Base-by-base conservation (phyloP, 768 basidiomycete genomes). In the Tricholoma flavovirens region DNA sequence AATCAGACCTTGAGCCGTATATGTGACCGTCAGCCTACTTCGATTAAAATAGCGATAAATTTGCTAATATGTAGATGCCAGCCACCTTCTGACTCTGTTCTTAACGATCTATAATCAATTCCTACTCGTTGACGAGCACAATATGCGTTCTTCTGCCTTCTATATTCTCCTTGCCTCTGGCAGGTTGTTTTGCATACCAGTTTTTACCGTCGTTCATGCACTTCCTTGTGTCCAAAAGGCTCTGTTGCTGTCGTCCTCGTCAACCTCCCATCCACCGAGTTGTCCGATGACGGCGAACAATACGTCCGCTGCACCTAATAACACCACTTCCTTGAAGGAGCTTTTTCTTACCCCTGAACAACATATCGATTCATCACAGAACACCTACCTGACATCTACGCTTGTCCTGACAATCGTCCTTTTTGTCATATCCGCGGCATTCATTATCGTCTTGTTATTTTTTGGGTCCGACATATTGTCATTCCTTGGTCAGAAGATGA, bases 361-460 rank as follows among this genome's bases (percentile, higher is more conserved):
- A 5, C 12, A 15, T 15, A 24, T 14, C 22, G 43, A 45, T 42
- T 42, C 40, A 24, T 24, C 43, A 24, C 43, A 52, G 36, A 52
- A 22, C 32, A 26, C 19, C 26, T 50, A 57, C 40, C 21, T 63
- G 24, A 61, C 62, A 36, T 56, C 62, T 22, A 60, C 58, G 11
- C 59, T 60, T 36, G 56, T 62, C 51, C 54, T 65, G 51, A 62
- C 58, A 4, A 36, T 65, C 3, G 30, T 61, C 3, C 54, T 66
- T 7, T 61, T 65, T 33, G 21, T 66, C 24, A 48, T 66, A 0
- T 45, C 65, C 35, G 56, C 66, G 21, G 52, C 52, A 12, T 40
- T 60, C n/a, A 49, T 61, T 30, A 54, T 63, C 46, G 51, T 58
- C 8, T 33, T 62, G 36, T 59, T 59, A 12, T 58, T 65, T 15